Conservation (phyloP, 2,329 filamentous ascomycete species). For the Fusarium chuoi region DNA sequence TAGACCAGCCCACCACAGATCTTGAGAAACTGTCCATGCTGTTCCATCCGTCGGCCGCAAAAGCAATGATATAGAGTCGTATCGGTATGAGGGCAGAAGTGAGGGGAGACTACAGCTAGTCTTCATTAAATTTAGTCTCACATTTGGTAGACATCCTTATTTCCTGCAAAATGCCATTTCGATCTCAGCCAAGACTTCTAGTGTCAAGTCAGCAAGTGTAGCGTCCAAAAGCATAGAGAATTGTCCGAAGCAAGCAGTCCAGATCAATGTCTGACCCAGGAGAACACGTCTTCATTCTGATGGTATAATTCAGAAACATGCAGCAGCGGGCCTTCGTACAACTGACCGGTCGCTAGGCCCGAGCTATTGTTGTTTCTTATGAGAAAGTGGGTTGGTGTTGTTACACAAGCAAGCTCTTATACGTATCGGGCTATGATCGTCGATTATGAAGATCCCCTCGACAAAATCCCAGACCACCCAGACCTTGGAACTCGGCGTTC, state of each 20-base stretch:
- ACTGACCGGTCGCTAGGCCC: conserved; percentile 4
- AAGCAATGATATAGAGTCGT: conserved; percentile 12
- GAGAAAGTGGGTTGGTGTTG: conserved; percentile 5
- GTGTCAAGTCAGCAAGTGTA: not conserved
- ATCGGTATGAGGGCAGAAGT: conserved; percentile 7
- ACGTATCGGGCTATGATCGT: conserved; percentile 26
- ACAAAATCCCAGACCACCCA: conserved; percentile 1
- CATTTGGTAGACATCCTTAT: conserved; percentile 14
- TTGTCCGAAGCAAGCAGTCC: not conserved
- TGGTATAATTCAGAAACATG: conserved; percentile 13
- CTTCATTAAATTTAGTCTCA: conserved; percentile 18
- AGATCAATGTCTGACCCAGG: not conserved
- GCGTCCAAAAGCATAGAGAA: conserved; percentile 2
- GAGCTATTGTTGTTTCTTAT: conserved; percentile 2
- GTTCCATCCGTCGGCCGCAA: conserved; percentile 2
- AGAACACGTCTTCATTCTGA: not conserved
- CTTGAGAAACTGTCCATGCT: not conserved
- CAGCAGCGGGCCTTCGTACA: conserved; percentile 9
- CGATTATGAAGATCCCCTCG: conserved; percentile 12
- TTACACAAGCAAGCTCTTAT: conserved; percentile 32
- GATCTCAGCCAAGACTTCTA: conserved; percentile 5
- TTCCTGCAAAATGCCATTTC: conserved; percentile 13
- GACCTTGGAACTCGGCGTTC: not conserved
- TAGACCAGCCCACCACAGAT: not conserved
- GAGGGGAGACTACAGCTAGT: conserved; percentile 10